Evolutionary conservation across 257 asterid species (phyloP).

Genomic region (Nicotiana noctiflora): DNA sequence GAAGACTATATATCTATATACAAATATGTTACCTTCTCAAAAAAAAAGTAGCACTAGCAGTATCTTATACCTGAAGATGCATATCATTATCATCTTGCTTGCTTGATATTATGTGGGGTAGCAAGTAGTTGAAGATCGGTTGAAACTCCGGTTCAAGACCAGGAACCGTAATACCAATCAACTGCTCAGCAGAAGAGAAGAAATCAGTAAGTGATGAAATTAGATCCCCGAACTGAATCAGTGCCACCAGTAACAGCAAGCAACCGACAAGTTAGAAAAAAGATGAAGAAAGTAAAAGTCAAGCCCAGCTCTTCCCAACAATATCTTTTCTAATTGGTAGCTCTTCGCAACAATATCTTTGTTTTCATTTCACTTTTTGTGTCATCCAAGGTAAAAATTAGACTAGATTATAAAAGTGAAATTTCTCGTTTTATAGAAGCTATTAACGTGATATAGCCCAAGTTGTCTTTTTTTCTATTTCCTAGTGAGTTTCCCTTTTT

Average conservation of each 20-base stretch:
- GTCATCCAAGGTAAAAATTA: neutral
- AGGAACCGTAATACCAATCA: slow-evolving; percentile 72
- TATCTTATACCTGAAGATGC: slow-evolving; percentile 80
- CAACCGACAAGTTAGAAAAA: neutral
- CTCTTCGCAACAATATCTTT: neutral
- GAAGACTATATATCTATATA: too few species aligned
- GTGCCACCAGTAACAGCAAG: neutral
- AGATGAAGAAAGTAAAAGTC: neutral
- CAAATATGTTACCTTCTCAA: too few species aligned
- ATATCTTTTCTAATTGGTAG: neutral
- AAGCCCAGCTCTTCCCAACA: neutral
- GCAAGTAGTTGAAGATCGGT: slow-evolving; percentile 67
- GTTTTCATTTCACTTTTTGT: neutral
- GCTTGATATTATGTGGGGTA: slow-evolving; percentile 71
- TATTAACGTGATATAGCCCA: neutral
- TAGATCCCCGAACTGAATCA: neutral
- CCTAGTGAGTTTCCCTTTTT: neutral
- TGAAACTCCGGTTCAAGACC: slow-evolving; percentile 95
- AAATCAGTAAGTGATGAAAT: neutral
- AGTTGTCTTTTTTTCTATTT: neutral
- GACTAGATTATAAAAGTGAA: neutral
- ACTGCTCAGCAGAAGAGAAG: slow-evolving; percentile 43
- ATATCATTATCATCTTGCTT: slow-evolving; percentile 69
- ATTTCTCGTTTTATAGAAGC: neutral
- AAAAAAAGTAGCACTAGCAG: neutral